Evolutionary conservation across 73 alveolate species (phyloP).

Genomic region (Uronychia setigera): DNA sequence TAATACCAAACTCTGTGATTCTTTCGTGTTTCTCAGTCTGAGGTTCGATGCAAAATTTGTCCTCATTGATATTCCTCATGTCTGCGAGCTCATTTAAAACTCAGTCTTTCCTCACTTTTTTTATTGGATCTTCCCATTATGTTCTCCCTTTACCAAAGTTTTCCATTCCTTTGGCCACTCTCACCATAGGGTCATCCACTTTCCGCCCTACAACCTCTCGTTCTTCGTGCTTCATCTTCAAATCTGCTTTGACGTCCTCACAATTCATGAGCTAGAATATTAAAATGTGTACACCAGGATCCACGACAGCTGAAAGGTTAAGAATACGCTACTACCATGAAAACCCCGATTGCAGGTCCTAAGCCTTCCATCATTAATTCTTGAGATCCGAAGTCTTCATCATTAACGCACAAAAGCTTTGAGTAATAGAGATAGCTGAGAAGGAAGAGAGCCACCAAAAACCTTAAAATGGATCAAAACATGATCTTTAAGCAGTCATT

Average conservation of each 20-base stretch:
- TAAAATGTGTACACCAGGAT: not conserved
- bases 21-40: not conserved
- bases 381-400: conserved; percentile 45
- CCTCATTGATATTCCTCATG: not conserved
- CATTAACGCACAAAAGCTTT: conserved; percentile 43
- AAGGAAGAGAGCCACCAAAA: conserved; percentile 45
- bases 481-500: too few relatives aligned
- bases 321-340: conserved; percentile 26
- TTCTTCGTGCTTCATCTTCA: not conserved
- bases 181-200: not conserved
- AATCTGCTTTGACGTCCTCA: not conserved
- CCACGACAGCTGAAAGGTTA: conserved; percentile 5
- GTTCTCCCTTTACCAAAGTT: not conserved
- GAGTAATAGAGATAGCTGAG: conserved; percentile 36
- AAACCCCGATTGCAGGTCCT: conserved; percentile 47
- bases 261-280: not conserved
- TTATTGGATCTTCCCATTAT: not conserved
- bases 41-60: not conserved
- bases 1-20: not conserved
- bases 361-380: conserved; percentile 56
- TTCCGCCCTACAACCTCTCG: not conserved
- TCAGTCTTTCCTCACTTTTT: not conserved
- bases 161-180: not conserved
- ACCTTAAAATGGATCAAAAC: not conserved
- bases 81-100: not conserved